These are phyloP conservation scores for Penicillium sp. DNA, from an alignment of 2,329 filamentous ascomycete genomes.

Conservation along the genomic window DNA sequence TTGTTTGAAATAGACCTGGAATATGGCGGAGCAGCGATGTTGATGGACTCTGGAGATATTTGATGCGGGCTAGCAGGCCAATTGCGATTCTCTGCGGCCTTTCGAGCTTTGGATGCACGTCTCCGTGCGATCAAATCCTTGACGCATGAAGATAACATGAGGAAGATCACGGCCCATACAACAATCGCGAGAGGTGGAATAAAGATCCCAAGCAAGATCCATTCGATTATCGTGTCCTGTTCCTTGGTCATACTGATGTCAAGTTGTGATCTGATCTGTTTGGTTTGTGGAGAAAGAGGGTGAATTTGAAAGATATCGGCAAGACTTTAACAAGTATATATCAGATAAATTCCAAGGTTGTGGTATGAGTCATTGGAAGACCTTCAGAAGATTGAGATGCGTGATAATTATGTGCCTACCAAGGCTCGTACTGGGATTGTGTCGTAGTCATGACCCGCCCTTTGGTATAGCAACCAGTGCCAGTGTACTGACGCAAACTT, in stretches of 20 bases:
- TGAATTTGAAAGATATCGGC: neutral
- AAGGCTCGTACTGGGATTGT: neutral
- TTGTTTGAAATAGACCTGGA: neutral
- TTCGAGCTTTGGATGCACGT: neutral
- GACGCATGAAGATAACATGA: too few species aligned
- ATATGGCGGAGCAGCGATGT: neutral
- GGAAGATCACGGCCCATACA: too few species aligned
- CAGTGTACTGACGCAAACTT: neutral
- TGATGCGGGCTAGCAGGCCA: neutral
- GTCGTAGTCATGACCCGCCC: neutral
- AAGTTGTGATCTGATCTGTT: neutral
- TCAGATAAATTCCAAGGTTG: too few species aligned
- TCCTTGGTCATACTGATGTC: neutral
- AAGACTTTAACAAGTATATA: too few species aligned
- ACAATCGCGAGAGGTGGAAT: too few species aligned
- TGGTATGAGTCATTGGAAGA: neutral
- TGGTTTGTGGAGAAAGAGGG: neutral
- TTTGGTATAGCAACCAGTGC: neutral
- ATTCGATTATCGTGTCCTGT: neutral
- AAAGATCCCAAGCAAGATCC: neutral
- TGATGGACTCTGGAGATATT: neutral
- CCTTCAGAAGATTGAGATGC: neutral
- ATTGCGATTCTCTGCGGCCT: neutral
- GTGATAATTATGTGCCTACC: neutral
- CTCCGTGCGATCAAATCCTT: neutral